Conservation (phyloP, 176 grass and related monocot species). For the Pontederia paniculata region DNA sequence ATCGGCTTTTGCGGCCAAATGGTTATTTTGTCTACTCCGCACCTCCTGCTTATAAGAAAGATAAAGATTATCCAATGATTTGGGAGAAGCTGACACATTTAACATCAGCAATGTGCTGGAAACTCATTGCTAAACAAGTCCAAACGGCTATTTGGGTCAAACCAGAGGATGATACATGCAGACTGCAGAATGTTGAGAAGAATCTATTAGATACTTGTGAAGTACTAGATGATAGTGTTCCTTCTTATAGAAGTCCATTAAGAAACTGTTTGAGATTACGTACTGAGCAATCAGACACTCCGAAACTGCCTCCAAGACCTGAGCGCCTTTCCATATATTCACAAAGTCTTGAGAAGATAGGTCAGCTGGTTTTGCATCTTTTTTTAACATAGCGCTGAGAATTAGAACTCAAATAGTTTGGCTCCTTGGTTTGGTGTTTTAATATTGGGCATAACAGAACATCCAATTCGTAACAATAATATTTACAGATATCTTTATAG, state of each 20-base stretch:
- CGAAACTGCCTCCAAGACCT: conserved; percentile 54
- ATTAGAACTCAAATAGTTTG: no score
- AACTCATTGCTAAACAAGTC: conserved; percentile 73
- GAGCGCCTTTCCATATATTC: conserved; percentile 72
- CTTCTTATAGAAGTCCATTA: conserved; percentile 66
- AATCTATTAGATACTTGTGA: conserved; percentile 61
- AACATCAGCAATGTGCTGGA: conserved; percentile 89
- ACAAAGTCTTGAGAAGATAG: conserved; percentile 77
- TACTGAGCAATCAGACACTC: conserved; percentile 31
- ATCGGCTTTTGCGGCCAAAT: conserved; percentile 72
- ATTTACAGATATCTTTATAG: no score
- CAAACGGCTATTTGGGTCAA: conserved; percentile 97
- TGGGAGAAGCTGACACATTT: conserved; percentile 84
- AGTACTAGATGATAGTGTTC: conserved; percentile 26
- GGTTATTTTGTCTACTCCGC: conserved; percentile 98
- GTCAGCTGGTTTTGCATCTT: conserved; percentile 28
- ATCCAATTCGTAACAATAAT: no score
- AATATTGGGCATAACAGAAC: no score
- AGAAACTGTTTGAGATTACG: conserved; percentile 66
- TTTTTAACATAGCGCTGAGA: neutral
- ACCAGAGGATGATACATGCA: conserved; percentile 57
- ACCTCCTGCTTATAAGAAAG: conserved; percentile 95
- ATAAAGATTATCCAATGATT: conserved; percentile 72
- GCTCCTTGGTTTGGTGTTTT: no score
- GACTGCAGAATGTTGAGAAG: conserved; percentile 50